Conservation (phyloP, 2,329 filamentous ascomycete genomes). For the Niveomyces coronatus region DNA sequence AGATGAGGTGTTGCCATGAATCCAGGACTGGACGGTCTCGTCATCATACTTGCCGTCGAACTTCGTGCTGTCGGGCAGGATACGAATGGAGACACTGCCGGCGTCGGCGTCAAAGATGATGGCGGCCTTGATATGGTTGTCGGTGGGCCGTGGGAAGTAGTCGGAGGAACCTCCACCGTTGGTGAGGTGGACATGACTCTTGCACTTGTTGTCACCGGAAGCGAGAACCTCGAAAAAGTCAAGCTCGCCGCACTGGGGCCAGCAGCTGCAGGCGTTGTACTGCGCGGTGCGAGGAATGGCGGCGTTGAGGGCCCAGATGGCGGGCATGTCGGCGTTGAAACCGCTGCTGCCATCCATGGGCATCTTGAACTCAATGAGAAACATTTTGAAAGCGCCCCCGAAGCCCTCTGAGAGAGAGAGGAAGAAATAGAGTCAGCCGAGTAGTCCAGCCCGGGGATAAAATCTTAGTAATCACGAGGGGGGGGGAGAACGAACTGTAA, state of each 20-base stretch:
- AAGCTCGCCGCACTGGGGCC: constrained; percentile 63
- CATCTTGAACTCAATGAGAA: constrained; percentile 67
- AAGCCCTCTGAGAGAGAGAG: constrained; percentile 72
- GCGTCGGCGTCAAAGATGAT: constrained; percentile 47
- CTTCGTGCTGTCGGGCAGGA: constrained; percentile 31
- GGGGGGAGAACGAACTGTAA: constrained; percentile 24
- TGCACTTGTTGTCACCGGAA: constrained; percentile 53
- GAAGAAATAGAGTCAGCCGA: too few relatives aligned
- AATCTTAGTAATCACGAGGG: constrained; percentile 7
- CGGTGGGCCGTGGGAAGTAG: constrained; percentile 58
- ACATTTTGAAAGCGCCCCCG: constrained; percentile 57
- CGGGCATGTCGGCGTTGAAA: constrained; percentile 56
- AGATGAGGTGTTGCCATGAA: constrained; percentile 12
- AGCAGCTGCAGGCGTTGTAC: constrained; percentile 65
- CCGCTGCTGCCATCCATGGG: constrained; percentile 44
- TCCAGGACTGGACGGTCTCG: constrained; percentile 26
- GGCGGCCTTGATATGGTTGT: constrained; percentile 50
- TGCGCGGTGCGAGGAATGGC: constrained; percentile 60
- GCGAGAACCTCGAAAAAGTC: constrained; percentile 65
- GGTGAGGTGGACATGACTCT: constrained; percentile 59
- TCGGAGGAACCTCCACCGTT: constrained; percentile 56
- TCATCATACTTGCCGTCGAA: constrained; percentile 30
- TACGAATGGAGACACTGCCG: constrained; percentile 45
- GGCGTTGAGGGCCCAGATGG: constrained; percentile 67
- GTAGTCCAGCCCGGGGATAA: too few relatives aligned